Evolutionary conservation across 2,329 filamentous ascomycete genomes (phyloP).

Genomic region (Calonectria honghensis): DNA sequence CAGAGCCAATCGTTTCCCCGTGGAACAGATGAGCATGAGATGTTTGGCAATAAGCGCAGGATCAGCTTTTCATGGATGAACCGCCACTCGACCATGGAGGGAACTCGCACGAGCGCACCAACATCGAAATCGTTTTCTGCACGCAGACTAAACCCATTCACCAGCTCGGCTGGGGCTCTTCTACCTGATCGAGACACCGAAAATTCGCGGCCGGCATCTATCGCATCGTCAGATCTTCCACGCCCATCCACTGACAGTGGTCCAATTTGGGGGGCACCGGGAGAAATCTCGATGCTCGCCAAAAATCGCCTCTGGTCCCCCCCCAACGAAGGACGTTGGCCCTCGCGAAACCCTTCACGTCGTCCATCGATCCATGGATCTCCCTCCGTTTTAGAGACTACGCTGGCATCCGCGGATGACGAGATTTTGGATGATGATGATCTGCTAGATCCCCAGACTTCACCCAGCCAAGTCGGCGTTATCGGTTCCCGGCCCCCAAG

Average conservation of each 20-base stretch:
- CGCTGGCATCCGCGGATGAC: conserved; percentile 78
- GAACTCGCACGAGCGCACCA: conserved; percentile 53
- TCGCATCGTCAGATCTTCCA: conserved; percentile 81
- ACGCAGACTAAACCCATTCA: conserved; percentile 67
- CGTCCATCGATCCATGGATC: conserved; percentile 88
- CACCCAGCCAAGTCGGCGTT: conserved; percentile 77
- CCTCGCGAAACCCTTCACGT: conserved; percentile 82
- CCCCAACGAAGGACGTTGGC: conserved; percentile 70
- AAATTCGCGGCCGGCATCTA: conserved; percentile 80
- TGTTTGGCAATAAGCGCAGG: conserved; percentile 71
- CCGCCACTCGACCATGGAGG: conserved; percentile 70
- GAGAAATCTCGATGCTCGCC: conserved; percentile 65
- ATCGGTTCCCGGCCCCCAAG: conserved; percentile 86
- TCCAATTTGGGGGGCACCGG: conserved; percentile 81
- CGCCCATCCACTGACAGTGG: conserved; percentile 87
- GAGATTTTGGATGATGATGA: conserved; percentile 78
- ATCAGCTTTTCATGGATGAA: conserved; percentile 78
- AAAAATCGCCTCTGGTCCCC: conserved; percentile 82
- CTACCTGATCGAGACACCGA: conserved; percentile 74
- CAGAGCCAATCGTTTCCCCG: conserved; percentile 88
- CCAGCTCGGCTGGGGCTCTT: conserved; percentile 69
- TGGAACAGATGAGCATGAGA: conserved; percentile 74
- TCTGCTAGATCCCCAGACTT: conserved; percentile 70
- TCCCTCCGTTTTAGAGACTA: conserved; percentile 77
- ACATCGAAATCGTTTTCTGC: conserved; percentile 63